These are phyloP conservation scores for Saccharomycopsis malanga DNA, from an alignment of 805 yeast species.

Conservation along the genomic window DNA sequence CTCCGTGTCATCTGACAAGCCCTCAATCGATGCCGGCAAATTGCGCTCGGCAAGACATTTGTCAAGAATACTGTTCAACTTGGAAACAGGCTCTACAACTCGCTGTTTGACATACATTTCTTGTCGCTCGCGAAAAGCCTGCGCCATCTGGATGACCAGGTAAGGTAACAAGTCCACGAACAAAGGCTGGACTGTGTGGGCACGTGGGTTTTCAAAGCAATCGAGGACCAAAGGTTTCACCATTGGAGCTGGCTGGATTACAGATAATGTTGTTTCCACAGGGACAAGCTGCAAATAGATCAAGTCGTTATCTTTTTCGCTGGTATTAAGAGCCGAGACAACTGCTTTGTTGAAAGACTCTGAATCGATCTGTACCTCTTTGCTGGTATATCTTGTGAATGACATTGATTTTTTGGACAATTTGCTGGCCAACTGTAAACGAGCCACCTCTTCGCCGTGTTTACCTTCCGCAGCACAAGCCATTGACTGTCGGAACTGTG, in stretches of 20 bases:
- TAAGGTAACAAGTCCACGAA: conserved; percentile 64
- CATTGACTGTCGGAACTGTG: conserved; percentile 55
- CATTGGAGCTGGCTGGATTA: conserved; percentile 45
- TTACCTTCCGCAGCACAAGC: conserved; percentile 40
- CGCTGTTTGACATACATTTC: conserved; percentile 43
- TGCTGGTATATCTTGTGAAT: conserved; percentile 30
- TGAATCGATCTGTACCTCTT: conserved; percentile 38
- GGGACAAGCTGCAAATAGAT: conserved; percentile 70
- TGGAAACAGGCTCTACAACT: conserved; percentile 40
- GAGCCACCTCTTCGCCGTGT: conserved; percentile 68
- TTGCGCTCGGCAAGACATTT: conserved; percentile 40
- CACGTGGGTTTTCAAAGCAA: conserved; percentile 30
- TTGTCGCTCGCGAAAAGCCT: conserved; percentile 62
- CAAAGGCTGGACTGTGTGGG: conserved; percentile 28
- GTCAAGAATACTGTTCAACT: conserved; percentile 39
- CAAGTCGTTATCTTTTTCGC: conserved; percentile 76
- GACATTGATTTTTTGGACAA: conserved; percentile 33
- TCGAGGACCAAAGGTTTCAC: conserved; percentile 42
- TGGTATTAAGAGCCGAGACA: conserved; percentile 38
- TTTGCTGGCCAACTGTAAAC: conserved; percentile 39
- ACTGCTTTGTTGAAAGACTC: conserved; percentile 42
- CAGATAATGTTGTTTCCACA: conserved; percentile 30
- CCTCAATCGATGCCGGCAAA: conserved; percentile 58
- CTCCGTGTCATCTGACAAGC: conserved; percentile 46
- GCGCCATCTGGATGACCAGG: conserved; percentile 55